Evolutionary conservation across 352 stramenopile genomes (phyloP).

Genomic region (Blastocystis sp.): DNA sequence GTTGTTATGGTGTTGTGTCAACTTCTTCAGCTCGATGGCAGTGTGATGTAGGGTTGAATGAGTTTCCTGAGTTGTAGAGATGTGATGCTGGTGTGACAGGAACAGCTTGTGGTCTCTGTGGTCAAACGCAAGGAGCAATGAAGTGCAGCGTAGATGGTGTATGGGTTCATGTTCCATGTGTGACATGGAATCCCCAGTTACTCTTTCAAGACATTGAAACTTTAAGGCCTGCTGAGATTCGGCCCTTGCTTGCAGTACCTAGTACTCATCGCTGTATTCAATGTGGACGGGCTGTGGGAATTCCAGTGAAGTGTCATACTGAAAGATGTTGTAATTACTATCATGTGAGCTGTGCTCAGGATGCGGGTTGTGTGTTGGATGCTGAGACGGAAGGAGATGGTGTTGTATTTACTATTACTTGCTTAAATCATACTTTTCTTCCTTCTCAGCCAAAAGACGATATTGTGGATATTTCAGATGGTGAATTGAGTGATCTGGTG

Average conservation of each 20-base stretch:
- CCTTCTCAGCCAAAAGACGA: neutral
- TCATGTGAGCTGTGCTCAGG: slow-evolving; percentile 31
- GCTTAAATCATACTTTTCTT: neutral
- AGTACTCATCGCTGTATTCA: neutral
- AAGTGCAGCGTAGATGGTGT: slow-evolving; percentile 16
- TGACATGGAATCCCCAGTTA: slow-evolving; percentile 28
- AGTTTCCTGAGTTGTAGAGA: neutral
- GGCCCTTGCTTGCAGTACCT: neutral
- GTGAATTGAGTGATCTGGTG: neutral
- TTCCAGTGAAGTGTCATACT: neutral
- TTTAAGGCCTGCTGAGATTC: neutral
- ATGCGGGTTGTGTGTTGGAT: slow-evolving; percentile 9
- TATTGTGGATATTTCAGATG: neutral
- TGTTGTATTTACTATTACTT: slow-evolving; percentile 41
- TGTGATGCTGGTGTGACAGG: neutral
- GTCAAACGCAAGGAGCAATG: neutral
- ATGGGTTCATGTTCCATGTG: slow-evolving; percentile 47
- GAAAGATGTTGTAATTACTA: neutral
- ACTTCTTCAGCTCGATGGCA: slow-evolving; percentile 73
- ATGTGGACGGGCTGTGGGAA: neutral
- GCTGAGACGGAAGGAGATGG: neutral
- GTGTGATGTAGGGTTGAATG: slow-evolving; percentile 68
- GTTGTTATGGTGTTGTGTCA: slow-evolving; percentile 74
- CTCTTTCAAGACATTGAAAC: slow-evolving; percentile 31
- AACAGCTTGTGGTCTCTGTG: neutral